A percentile compares a stretch with the other conserved stretches of the same genome.
phyloP scores from a whole-genome alignment of 73 alveolate species.

The Paramecium tetraurelia region DNA sequence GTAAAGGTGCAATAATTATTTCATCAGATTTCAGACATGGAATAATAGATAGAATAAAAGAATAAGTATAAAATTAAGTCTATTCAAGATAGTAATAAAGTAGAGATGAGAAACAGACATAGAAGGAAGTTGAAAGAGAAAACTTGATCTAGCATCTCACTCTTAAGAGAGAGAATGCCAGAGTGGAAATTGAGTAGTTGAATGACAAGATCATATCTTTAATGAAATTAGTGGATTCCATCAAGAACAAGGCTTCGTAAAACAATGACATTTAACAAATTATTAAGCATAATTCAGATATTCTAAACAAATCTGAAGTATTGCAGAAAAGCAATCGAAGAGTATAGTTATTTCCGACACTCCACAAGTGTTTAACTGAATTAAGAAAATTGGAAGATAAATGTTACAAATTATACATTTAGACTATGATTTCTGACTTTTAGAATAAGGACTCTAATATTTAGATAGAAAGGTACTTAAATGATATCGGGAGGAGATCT shows the following conservation, averaged over 20 bases:
- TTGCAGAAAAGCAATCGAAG: not conserved
- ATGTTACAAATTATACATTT: slow-evolving; percentile 10
- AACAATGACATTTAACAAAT: not conserved
- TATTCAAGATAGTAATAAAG: not conserved
- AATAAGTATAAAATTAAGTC: not conserved
- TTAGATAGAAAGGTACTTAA: not conserved
- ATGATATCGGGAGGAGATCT: slow-evolving; percentile 18
- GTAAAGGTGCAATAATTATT: not conserved
- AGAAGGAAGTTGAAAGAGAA: not conserved
- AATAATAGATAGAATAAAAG: not conserved
- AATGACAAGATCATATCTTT: not conserved
- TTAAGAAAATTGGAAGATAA: slow-evolving; percentile 5
- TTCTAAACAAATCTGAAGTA: not conserved
- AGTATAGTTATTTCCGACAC: slow-evolving; percentile 10
- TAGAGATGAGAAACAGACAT: not conserved
- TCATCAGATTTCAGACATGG: not conserved
- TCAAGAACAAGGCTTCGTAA: not conserved
- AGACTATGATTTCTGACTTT: not conserved
- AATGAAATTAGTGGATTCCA: not conserved
- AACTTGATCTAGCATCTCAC: slow-evolving; percentile 5
- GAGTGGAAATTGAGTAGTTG: not conserved
- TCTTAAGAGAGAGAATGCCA: slow-evolving; percentile 22
- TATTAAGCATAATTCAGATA: not conserved
- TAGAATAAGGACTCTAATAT: not conserved
- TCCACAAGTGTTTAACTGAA: not conserved